Evolutionary conservation across 2,329 filamentous ascomycete genomes (phyloP).

Genomic region (Claviceps cyperi): DNA sequence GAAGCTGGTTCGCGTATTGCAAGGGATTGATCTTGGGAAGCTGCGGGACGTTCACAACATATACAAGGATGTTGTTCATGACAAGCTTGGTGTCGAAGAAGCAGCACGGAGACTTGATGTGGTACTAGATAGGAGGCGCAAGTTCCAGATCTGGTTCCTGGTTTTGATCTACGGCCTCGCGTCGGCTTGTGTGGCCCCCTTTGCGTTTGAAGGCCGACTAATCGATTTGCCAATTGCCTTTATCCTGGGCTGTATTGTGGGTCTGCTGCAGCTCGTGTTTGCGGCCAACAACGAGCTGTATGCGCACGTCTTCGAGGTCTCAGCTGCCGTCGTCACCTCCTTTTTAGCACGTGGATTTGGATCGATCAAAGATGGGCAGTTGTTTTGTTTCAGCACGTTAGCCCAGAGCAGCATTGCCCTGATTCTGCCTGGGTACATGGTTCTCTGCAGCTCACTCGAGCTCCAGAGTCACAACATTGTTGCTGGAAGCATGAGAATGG

Average conservation of each 20-base stretch:
- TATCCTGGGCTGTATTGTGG: slow-evolving; percentile 58
- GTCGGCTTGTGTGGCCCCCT: slow-evolving; percentile 61
- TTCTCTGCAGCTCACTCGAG: slow-evolving; percentile 39
- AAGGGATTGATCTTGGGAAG: slow-evolving; percentile 60
- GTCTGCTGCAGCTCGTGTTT: slow-evolving; percentile 58
- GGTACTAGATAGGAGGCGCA: slow-evolving; percentile 30
- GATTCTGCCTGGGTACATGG: slow-evolving; percentile 51
- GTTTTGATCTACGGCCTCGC: slow-evolving; percentile 63
- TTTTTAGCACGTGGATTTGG: slow-evolving; percentile 57
- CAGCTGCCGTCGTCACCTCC: slow-evolving; percentile 48
- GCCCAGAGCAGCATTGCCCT: slow-evolving; percentile 61
- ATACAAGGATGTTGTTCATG: slow-evolving; percentile 72
- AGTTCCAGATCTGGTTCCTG: slow-evolving; percentile 36
- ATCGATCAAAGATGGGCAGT: slow-evolving; percentile 40
- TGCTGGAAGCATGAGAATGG: slow-evolving; percentile 59
- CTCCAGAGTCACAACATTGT: slow-evolving; percentile 57
- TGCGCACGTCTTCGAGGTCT: slow-evolving; percentile 36
- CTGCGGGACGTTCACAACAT: slow-evolving; percentile 61
- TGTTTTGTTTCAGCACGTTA: slow-evolving; percentile 59
- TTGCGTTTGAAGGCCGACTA: slow-evolving; percentile 62
- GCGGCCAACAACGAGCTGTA: slow-evolving; percentile 62
- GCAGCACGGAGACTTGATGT: slow-evolving; percentile 48
- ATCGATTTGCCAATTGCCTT: slow-evolving; percentile 71
- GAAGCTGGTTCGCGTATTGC: slow-evolving; percentile 53
- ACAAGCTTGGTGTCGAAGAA: slow-evolving; percentile 57